These are phyloP conservation scores for Ganoderma resinaceum DNA, from an alignment of 1,284 basidiomycete species.

Conservation along the genomic window DNA sequence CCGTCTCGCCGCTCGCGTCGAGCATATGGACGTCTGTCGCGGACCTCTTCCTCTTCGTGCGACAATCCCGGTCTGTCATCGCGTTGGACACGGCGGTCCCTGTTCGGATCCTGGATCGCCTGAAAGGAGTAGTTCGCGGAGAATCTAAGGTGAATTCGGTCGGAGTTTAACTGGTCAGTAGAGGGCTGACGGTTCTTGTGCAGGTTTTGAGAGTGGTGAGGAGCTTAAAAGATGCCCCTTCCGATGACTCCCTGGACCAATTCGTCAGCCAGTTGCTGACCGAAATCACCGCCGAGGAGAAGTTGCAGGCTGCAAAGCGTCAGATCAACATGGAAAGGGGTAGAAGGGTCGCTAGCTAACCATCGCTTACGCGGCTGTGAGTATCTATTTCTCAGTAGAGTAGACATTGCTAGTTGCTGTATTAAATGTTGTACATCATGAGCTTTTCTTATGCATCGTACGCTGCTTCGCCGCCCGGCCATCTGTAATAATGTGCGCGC, in stretches of 20 bases:
- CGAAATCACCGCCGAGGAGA: conserved; percentile 68
- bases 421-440: neutral
- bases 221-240: conserved; percentile 55
- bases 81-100: conserved; percentile 60
- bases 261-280: conserved; percentile 61
- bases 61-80: conserved; percentile 59
- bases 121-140: conserved; percentile 52
- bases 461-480: conserved; percentile 10
- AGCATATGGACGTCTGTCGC: conserved; percentile 66
- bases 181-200: neutral
- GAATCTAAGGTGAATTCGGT: conserved; percentile 58
- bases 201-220: conserved; percentile 61
- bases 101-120: conserved; percentile 53
- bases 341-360: conserved; percentile 33
- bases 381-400: neutral
- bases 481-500: conserved; percentile 59
- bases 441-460: neutral
- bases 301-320: conserved; percentile 56
- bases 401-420: neutral
- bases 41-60: conserved; percentile 69
- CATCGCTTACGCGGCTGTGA: neutral
- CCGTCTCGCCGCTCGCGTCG: conserved; percentile 59
- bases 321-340: conserved; percentile 41
- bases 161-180: neutral
- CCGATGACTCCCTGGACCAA: conserved; percentile 49